These are phyloP conservation scores for Pelargonium nanum DNA, from an alignment of 345 rosid genomes.

Conservation along the genomic window DNA sequence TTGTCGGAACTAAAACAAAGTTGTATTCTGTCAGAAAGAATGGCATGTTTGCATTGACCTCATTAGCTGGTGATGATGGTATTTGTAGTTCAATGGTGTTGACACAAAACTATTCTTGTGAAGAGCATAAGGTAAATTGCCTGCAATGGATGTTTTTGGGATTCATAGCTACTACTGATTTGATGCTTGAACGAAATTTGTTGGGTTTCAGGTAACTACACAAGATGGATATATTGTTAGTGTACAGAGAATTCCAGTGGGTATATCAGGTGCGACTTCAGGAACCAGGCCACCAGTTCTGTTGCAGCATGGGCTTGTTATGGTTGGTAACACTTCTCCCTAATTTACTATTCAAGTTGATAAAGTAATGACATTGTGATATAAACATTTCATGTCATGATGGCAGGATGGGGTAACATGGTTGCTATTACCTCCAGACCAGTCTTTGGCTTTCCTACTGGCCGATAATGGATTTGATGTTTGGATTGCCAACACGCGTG, in stretches of 20 bases:
- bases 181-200: neutral
- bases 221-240: conserved; percentile 47
- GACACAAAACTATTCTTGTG: conserved; percentile 22
- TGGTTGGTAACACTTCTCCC: conserved; percentile 33
- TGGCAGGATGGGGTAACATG: conserved; percentile 41
- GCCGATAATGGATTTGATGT: conserved; percentile 46
- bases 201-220: conserved; percentile 38
- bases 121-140: conserved; percentile 27
- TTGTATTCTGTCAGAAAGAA: conserved; percentile 1
- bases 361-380: neutral
- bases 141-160: neutral
- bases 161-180: neutral
- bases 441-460: conserved; percentile 33
- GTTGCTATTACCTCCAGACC: conserved; percentile 30
- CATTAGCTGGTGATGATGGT: conserved; percentile 16
- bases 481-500: conserved; percentile 39
- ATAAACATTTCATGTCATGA: neutral
- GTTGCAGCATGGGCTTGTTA: conserved; percentile 39
- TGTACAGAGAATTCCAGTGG: conserved; percentile 41
- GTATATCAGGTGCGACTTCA: conserved; percentile 19
- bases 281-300: conserved; percentile 31
- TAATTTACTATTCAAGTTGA: neutral
- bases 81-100: conserved; percentile 30
- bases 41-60: conserved; percentile 3
- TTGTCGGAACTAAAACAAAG: conserved; percentile 11